Base-by-base conservation (phyloP, 192 early-diverging fungal species). In the Geranomyces michiganensis region DNA sequence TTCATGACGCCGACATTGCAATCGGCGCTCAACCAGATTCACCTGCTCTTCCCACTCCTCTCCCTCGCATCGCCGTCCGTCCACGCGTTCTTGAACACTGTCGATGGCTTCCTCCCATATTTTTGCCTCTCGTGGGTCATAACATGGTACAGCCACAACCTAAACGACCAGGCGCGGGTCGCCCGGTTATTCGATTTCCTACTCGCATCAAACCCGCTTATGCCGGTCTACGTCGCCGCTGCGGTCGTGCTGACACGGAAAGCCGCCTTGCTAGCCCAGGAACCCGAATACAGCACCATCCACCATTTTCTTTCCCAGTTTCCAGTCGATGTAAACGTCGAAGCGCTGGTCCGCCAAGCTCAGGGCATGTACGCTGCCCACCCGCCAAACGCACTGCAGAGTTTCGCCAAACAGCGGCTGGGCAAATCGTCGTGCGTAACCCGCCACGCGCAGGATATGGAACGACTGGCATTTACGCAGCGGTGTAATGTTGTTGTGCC, bases 81-180 rank as follows among this genome's bases (percentile, higher is more conserved):
- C 27, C 58, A 65, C 21, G 29, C 24, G 0, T 56, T 61, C 45
- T 62, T 79, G 19, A 9, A 36, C 62, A n/a, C 30, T 19, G 17
- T 74, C 56, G 70, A 71, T 31, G 79, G 81, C 31, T 77, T 91
- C 22, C 81, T 84, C 56, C 88, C 89, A 27, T 88, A 84, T 58
- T 92, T 90, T 72, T 87, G 84, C 31, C 77, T 92, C 48, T 87
- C 86, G 63, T 91, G 89, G 89, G 77, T 90, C 62, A 67, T 91
- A 49, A 91, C 91, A n/a, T 92, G 91, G 91, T 89, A 85, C 66
- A 84, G 82, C 27, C 91, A 92, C 66, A 84, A 90, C 62, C 22
- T 92, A n/a, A 73, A 76, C 29, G 74, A 79, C 43, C 13, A 33
- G 31, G 55, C 72, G 31, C 74, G 72, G 17, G 76, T 86, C 12